Evolutionary conservation across 2,329 filamentous ascomycete species (phyloP).

Genomic region (Aspergillus latus): DNA sequence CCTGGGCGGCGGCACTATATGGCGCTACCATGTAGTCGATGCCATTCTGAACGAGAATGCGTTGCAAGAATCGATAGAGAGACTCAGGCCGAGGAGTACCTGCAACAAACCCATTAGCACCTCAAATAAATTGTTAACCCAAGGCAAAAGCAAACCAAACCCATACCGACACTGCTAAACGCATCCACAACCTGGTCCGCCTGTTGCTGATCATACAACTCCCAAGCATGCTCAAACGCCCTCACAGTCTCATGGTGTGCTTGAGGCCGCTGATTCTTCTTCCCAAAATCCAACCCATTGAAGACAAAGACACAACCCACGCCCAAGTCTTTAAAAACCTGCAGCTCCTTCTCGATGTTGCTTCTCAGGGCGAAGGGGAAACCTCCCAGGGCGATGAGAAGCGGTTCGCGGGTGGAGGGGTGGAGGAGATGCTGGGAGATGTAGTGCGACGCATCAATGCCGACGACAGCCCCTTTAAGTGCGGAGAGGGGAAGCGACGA

Average conservation of each 20-base stretch:
- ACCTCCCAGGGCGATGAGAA: slow-evolving; percentile 86
- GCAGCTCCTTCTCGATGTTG: slow-evolving; percentile 74
- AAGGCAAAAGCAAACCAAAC: not conserved
- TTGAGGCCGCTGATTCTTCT: slow-evolving; percentile 64
- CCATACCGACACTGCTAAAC: slow-evolving; percentile 78
- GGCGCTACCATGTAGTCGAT: slow-evolving; percentile 81
- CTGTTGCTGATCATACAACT: slow-evolving; percentile 76
- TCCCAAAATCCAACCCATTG: slow-evolving; percentile 77
- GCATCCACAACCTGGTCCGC: slow-evolving; percentile 77
- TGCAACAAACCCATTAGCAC: slow-evolving; percentile 42
- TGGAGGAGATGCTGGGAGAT: slow-evolving; percentile 74
- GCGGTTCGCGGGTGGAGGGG: slow-evolving; percentile 73
- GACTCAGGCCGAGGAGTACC: slow-evolving; percentile 70
- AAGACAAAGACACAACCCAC: slow-evolving; percentile 89
- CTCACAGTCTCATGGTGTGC: slow-evolving; percentile 64
- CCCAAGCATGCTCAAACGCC: slow-evolving; percentile 79
- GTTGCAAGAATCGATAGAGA: slow-evolving; percentile 74
- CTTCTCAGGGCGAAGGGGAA: slow-evolving; percentile 74
- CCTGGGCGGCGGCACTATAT: slow-evolving; percentile 84
- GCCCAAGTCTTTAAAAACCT: slow-evolving; percentile 66
- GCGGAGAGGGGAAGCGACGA: slow-evolving; percentile 65
- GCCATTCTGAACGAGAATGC: slow-evolving; percentile 65
- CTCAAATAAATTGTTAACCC: slow-evolving; percentile 16
- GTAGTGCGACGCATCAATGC: slow-evolving; percentile 87
- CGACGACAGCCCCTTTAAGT: slow-evolving; percentile 72